Percentiles rank a stretch among this genome's conserved stretches.
phyloP scores from a whole-genome alignment of 805 yeast species.

The Candida vaughaniae region DNA sequence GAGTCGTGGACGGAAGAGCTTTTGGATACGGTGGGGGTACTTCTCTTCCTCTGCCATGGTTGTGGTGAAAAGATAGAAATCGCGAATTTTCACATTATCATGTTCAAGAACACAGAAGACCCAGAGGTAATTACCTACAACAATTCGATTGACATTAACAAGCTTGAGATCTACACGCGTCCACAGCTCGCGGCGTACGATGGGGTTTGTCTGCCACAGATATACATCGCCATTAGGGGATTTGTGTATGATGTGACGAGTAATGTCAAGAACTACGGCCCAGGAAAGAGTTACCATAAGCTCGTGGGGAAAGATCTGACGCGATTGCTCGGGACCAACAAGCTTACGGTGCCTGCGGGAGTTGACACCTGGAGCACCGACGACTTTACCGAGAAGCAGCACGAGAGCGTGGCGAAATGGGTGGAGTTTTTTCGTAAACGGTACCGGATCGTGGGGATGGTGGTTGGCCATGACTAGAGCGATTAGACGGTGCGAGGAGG shows the following conservation, averaged over 20 bases:
- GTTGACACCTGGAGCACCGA: conserved; percentile 46
- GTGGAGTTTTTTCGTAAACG: conserved; percentile 54
- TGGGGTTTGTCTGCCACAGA: conserved; percentile 31
- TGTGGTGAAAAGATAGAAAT: not conserved
- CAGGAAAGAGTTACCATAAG: conserved; percentile 68
- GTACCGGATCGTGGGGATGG: conserved; percentile 37
- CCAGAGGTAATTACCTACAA: conserved; percentile 27
- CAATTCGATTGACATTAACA: conserved; percentile 25
- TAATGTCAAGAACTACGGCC: conserved; percentile 70
- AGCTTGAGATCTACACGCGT: conserved; percentile 34
- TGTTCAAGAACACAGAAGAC: conserved; percentile 1
- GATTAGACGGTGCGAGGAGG: not conserved
- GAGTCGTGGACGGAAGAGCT: conserved; percentile 56
- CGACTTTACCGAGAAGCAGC: conserved; percentile 58
- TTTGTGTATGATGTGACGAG: conserved; percentile 73
- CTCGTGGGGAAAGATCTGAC: conserved; percentile 79
- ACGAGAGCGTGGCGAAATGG: conserved; percentile 72
- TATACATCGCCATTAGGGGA: conserved; percentile 77
- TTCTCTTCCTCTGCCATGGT: conserved; percentile 20
- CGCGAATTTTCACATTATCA: no score
- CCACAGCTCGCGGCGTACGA: conserved; percentile 31
- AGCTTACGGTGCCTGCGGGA: conserved; percentile 13
- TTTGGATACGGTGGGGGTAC: conserved; percentile 44
- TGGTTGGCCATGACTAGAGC: conserved; percentile 26
- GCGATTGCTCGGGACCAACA: conserved; percentile 70